phyloP scores from a whole-genome alignment of 208 protist species.

The Acanthamoeba sp. region DNA sequence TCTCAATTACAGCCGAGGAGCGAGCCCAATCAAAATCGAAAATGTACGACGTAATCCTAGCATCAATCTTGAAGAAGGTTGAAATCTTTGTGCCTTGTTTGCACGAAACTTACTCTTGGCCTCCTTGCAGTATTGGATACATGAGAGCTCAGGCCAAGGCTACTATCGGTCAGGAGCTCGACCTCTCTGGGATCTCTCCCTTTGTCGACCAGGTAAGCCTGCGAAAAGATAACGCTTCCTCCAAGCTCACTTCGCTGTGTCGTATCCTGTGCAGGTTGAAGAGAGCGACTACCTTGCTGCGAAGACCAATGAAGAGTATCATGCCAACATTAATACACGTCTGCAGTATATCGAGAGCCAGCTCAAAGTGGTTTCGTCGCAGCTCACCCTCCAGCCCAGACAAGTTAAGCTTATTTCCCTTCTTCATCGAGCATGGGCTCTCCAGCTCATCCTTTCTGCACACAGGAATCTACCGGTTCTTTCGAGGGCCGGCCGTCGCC shows the following conservation, averaged over 20 bases:
- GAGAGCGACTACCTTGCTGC: not conserved
- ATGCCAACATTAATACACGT: not conserved
- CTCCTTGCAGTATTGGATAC: not conserved
- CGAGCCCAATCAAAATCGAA: too few species aligned
- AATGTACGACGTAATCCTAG: too few species aligned
- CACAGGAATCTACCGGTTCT: too few species aligned
- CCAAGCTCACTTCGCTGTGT: not conserved
- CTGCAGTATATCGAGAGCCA: not conserved
- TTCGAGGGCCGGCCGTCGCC: too few species aligned
- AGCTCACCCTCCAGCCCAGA: not conserved
- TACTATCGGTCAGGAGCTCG: not conserved
- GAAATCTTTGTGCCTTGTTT: too few species aligned
- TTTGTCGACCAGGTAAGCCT: not conserved
- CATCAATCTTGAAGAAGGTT: too few species aligned
- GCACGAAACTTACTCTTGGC: too few species aligned
- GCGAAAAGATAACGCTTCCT: not conserved
- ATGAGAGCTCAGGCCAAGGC: conserved; percentile 2
- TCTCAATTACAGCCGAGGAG: too few species aligned
- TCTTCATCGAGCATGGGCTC: too few species aligned
- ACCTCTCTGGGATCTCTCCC: not conserved
- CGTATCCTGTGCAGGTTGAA: conserved; percentile 5
- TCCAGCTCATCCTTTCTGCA: too few species aligned
- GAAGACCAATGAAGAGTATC: not conserved
- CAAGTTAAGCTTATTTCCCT: not conserved
- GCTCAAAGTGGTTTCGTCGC: not conserved